Conservation (phyloP, 2,329 filamentous ascomycete genomes). For the Apiospora koreana region DNA sequence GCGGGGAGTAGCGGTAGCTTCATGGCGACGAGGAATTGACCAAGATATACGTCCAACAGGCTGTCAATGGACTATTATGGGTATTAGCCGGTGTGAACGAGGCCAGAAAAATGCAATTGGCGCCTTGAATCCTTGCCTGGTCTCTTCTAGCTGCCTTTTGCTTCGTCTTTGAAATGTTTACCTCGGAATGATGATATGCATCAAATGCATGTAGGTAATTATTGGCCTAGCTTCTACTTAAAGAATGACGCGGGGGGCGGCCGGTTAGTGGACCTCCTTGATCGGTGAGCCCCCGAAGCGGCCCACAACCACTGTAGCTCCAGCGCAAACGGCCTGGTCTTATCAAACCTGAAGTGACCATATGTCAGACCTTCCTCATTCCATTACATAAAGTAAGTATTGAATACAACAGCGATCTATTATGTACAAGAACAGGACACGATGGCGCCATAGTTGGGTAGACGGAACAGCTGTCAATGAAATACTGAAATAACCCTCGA, state of each 20-base stretch:
- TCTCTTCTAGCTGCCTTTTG: not conserved
- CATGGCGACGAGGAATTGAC: conserved; percentile 14
- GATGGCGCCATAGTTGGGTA: no score
- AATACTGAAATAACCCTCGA: not conserved
- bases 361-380: not conserved
- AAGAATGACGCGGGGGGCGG: not conserved
- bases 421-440: no score
- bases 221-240: not conserved
- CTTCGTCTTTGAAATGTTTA: not conserved
- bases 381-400: no score
- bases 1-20: conserved; percentile 17
- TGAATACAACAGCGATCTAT: no score
- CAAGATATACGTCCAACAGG: not conserved
- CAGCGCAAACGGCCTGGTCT: not conserved
- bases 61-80: not conserved
- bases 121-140: not conserved
- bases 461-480: not conserved
- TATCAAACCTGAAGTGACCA: not conserved
- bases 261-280: not conserved
- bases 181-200: not conserved
- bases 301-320: not conserved
- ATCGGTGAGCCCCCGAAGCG: not conserved
- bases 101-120: not conserved
- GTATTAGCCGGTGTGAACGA: not conserved
- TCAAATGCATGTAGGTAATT: not conserved